Evolutionary conservation across 306 rosid species (phyloP).

Genomic region (Cajanus cajan): DNA sequence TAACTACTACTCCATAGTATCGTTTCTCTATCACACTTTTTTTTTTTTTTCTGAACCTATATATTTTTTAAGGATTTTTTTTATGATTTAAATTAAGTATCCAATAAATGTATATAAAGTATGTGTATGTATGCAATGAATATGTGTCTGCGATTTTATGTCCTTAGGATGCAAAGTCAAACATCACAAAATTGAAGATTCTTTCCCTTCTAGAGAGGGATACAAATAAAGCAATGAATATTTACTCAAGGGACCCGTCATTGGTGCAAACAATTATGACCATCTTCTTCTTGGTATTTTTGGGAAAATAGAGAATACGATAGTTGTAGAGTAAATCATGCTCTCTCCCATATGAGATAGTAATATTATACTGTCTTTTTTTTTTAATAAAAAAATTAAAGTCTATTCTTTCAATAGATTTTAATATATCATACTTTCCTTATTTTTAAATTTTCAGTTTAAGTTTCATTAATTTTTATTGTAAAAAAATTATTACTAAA

Average conservation of each 20-base stretch:
- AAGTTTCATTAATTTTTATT: too few species aligned
- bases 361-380: too few species aligned
- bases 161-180: background rate
- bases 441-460: too few species aligned
- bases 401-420: too few species aligned
- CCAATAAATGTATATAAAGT: background rate
- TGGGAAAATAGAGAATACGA: too few species aligned
- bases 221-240: background rate
- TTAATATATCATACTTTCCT: too few species aligned
- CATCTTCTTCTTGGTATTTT: too few species aligned
- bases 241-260: background rate
- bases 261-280: background rate
- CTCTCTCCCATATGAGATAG: too few species aligned
- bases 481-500: too few species aligned
- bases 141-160: background rate
- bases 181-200: background rate
- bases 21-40: background rate
- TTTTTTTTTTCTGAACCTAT: background rate
- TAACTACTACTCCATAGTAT: background rate
- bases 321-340: too few species aligned
- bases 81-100: background rate
- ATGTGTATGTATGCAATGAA: background rate
- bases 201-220: background rate
- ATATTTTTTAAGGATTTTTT: background rate
- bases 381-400: too few species aligned